phyloP scores from a whole-genome alignment of 2,329 filamentous ascomycete species.

The Hirsutella thompsonii region DNA sequence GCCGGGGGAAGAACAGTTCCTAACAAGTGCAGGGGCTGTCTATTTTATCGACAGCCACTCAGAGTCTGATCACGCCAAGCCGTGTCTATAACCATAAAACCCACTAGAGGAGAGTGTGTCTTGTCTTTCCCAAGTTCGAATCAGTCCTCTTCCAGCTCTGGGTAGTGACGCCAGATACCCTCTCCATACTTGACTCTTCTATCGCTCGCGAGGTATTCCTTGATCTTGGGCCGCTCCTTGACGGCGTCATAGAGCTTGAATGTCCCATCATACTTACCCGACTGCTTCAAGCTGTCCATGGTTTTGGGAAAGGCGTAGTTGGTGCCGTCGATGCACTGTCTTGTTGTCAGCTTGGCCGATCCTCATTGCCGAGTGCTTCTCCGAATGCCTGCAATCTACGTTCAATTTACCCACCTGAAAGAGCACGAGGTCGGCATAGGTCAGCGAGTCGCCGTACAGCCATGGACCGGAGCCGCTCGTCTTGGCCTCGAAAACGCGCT shows the following conservation, averaged over 20 bases:
- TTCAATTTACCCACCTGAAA: conserved; percentile 45
- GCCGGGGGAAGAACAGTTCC: no score
- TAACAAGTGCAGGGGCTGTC: no score
- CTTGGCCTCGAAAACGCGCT: conserved; percentile 47
- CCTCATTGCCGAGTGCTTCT: no score
- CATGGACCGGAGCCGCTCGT: conserved; percentile 46
- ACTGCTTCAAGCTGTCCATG: conserved; percentile 37
- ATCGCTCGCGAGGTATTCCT: conserved; percentile 55
- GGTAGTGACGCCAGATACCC: conserved; percentile 61
- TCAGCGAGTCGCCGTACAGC: conserved; percentile 51
- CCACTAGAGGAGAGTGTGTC: no score
- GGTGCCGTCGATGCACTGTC: conserved; percentile 38
- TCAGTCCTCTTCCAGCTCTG: conserved; percentile 47
- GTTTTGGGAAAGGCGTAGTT: conserved; percentile 60
- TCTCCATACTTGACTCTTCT: conserved; percentile 46
- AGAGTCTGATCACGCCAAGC: no score
- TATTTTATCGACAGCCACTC: no score
- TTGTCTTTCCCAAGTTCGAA: background rate
- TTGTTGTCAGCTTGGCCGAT: conserved; percentile 2
- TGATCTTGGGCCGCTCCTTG: conserved; percentile 48
- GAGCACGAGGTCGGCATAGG: conserved; percentile 60
- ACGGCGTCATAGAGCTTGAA: conserved; percentile 54
- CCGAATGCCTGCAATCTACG: no score
- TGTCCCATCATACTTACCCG: conserved; percentile 44
- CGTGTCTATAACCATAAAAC: no score